Conservation (phyloP, 1,139 yeast species). For the Geotrichum klebahnii region DNA sequence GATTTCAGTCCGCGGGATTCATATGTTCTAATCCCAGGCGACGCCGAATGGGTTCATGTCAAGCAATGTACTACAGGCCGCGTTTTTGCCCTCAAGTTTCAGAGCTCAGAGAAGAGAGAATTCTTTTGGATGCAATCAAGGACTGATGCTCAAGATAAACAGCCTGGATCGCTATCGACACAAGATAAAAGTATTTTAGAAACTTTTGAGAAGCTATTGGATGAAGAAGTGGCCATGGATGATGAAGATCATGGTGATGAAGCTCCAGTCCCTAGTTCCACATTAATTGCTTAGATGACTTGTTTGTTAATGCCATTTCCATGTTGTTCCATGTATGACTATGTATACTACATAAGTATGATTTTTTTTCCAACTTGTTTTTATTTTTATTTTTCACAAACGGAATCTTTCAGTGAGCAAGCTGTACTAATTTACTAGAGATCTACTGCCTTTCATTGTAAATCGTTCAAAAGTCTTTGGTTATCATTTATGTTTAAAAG, state of each 20-base stretch:
- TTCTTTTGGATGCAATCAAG: constrained; percentile 86
- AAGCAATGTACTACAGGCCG: constrained; percentile 76
- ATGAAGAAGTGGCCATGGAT: constrained; percentile 12
- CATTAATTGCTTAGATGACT: background rate
- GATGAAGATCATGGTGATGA: constrained; percentile 12
- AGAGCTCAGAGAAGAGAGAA: constrained; percentile 77
- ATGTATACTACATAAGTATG: background rate
- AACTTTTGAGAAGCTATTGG: constrained; percentile 43
- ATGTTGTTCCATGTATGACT: background rate
- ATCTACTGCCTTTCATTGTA: no score
- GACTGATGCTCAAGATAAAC: constrained; percentile 58
- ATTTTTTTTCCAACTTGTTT: background rate
- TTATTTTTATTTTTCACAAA: background rate
- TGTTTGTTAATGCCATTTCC: background rate
- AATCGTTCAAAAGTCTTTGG: no score
- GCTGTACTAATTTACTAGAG: no score
- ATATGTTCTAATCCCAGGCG: constrained; percentile 84
- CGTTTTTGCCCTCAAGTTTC: constrained; percentile 75
- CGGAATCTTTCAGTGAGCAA: no score
- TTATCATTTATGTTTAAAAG: no score
- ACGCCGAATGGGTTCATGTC: constrained; percentile 76
- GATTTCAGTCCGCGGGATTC: constrained; percentile 48
- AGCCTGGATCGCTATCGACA: constrained; percentile 49
- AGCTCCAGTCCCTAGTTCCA: constrained; percentile 15
- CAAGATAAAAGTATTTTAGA: constrained; percentile 56